Conservation (phyloP, 768 basidiomycete genomes). For the Suillus plorans region DNA sequence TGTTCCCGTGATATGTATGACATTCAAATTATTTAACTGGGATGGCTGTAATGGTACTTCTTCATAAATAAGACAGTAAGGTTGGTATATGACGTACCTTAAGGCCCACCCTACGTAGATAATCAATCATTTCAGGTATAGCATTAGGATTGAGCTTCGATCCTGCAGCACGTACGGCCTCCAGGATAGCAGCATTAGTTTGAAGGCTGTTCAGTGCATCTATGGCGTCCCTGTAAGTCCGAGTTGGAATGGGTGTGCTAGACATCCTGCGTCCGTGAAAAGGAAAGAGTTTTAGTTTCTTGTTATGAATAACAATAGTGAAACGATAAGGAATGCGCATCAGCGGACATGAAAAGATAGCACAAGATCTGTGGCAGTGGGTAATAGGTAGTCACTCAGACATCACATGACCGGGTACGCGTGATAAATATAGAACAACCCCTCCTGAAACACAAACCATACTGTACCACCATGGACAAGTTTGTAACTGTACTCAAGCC, state of each 20-base stretch:
- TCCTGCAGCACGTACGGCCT: conserved; percentile 76
- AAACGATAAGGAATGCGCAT: conserved; percentile 7
- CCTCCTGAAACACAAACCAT: conserved; percentile 2
- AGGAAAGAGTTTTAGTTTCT: background rate
- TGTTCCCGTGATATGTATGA: conserved; percentile 95
- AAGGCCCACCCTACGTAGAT: conserved; percentile 84
- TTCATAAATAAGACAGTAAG: conserved; percentile 14
- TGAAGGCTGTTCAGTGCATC: conserved; percentile 78
- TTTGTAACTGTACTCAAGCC: conserved; percentile 27
- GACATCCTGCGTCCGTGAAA: conserved; percentile 48
- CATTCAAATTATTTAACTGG: conserved; percentile 85
- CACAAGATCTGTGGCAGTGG: too few species aligned
- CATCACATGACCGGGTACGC: background rate
- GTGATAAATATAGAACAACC: conserved; percentile 1
- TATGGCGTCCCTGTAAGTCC: conserved; percentile 71
- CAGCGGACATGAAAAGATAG: conserved; percentile 2
- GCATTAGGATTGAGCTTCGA: conserved; percentile 57
- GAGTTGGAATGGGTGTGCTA: conserved; percentile 30
- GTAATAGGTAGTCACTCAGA: background rate
- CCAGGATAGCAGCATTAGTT: conserved; percentile 91
- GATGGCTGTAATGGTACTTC: conserved; percentile 50
- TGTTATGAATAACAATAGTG: conserved; percentile 5
- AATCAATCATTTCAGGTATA: conserved; percentile 89
- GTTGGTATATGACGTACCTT: conserved; percentile 46
- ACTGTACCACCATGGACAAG: conserved; percentile 22